Evolutionary conservation across 306 rosid genomes (phyloP).

Genomic region (Pyrus betulifolia): DNA sequence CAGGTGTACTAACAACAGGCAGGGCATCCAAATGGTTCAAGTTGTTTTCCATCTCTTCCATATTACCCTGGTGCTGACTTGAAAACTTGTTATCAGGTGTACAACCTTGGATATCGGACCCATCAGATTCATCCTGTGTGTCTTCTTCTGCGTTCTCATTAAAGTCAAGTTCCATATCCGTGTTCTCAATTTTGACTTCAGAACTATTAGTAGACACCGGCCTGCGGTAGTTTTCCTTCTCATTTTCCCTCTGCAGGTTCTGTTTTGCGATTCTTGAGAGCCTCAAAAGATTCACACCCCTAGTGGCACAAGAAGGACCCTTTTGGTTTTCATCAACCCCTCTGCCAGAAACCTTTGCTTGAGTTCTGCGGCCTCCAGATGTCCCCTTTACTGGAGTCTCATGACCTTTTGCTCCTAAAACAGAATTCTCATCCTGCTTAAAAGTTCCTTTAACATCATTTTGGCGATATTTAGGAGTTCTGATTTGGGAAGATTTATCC

Average conservation of each 20-base stretch:
- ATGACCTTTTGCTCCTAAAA: constrained; percentile 41
- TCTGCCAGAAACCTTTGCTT: constrained; percentile 62
- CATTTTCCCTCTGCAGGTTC: constrained; percentile 87
- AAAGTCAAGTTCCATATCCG: constrained; percentile 97
- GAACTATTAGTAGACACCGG: constrained; percentile 57
- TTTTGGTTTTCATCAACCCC: constrained; percentile 57
- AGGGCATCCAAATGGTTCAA: constrained; percentile 40
- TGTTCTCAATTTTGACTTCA: constrained; percentile 91
- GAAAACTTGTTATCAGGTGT: constrained; percentile 43
- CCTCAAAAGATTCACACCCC: constrained; percentile 78
- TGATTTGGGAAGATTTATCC: constrained; percentile 57
- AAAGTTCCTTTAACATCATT: constrained; percentile 53
- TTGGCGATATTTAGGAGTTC: constrained; percentile 76
- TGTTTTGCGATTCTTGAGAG: constrained; percentile 85
- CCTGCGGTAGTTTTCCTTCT: constrained; percentile 93
- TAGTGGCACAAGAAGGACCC: constrained; percentile 44
- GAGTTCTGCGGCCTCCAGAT: constrained; percentile 59
- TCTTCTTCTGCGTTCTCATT: constrained; percentile 84
- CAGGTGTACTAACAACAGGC: constrained; percentile 29
- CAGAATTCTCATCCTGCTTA: constrained; percentile 72
- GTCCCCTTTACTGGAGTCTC: constrained; percentile 73
- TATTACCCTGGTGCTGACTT: constrained; percentile 38
- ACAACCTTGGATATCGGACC: constrained; percentile 41
- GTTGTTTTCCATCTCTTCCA: constrained; percentile 47
- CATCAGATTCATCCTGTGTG: constrained; percentile 67